Evolutionary conservation across 228 moss, liverwort and hornwort genomes (phyloP), one percentile per base, ranked within the genome.

Genomic region (Sphagnum fallax): DNA sequence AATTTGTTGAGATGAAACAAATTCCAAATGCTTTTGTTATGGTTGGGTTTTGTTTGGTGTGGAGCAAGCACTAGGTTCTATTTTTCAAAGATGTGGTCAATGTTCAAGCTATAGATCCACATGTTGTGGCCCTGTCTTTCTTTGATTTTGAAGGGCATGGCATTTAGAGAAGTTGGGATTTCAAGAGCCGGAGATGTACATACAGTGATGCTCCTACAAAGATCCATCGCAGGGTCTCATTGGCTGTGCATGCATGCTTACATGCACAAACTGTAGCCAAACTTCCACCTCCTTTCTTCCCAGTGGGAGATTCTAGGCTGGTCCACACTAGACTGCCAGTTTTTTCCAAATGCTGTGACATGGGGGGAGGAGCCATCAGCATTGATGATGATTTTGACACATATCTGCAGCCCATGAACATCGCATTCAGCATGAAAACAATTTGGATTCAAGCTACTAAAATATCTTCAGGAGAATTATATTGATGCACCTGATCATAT

Each of bases 151-250:
- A 64, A 62, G 48, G 32, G 51, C 32, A 32, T 32, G 5, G 16
- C 47, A 48, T 16, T 16, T 64, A 15, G 4, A 48, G 47, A 32
- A 32, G 47, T 48, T 16, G 15, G 49, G 50, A 50, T 2, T 32
- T 32, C 32, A 32, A 32, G 32, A 32, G 32, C 32, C 2, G 2
- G 49, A 49, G 47, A 49, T 71, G 50, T 55, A 75, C 79, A 69
- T 67, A 82, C 83, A 73, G 4, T 10, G 83, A 72, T 62, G 83
- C 74, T 52, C 65, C 79, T 47, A 79, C 74, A 53, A 76, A 67
- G 5, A 69, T 13, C 79, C 83, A 83, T 61, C 76, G 83, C n/a
- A 83, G 70, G 5, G 75, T 72, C 49, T 83, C 83, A 12, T 16
- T 62, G 62, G n/a, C 16, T 4, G 47, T 16, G 10, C 62, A 18